Conservation (phyloP, 192 early-diverging fungal genomes). For the Coemansia nantahalensis region DNA sequence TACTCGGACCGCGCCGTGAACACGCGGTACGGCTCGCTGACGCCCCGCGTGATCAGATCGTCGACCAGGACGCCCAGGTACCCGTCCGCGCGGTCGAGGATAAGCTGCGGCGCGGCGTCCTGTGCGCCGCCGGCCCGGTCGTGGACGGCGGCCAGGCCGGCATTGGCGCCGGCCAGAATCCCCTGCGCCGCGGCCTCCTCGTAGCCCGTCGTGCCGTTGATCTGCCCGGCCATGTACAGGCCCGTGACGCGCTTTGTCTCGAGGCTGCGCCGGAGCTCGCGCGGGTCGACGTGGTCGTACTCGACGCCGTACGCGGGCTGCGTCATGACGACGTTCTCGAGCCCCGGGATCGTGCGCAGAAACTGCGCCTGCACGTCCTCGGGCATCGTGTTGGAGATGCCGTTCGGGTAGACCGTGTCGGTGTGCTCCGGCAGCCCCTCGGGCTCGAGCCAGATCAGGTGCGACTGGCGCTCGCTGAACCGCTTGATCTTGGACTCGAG, state of each 20-base stretch:
- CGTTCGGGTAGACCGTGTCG: constrained; percentile 72
- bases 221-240: constrained; percentile 79
- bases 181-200: constrained; percentile 83
- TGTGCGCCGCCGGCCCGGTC: not conserved
- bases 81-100: constrained; percentile 70
- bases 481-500: constrained; percentile 78
- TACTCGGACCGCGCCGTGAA: constrained; percentile 85
- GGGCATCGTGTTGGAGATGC: constrained; percentile 82
- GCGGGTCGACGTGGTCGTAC: constrained; percentile 82
- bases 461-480: constrained; percentile 63
- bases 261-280: constrained; percentile 69
- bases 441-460: constrained; percentile 79
- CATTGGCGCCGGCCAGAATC: constrained; percentile 75
- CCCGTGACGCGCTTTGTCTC: constrained; percentile 78
- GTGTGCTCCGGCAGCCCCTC: constrained; percentile 71
- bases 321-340: constrained; percentile 72
- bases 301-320: constrained; percentile 82
- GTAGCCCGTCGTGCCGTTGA: constrained; percentile 86
- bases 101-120: constrained; percentile 49
- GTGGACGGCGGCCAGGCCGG: constrained; percentile 58
- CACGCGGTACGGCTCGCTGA: constrained; percentile 78
- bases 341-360: constrained; percentile 67
- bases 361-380: constrained; percentile 71
- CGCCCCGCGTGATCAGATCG: constrained; percentile 77
- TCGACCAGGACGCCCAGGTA: constrained; percentile 83